These are phyloP conservation scores for Zygosaccharomyces siamensis DNA, from an alignment of 805 yeast genomes.

Conservation along the genomic window DNA sequence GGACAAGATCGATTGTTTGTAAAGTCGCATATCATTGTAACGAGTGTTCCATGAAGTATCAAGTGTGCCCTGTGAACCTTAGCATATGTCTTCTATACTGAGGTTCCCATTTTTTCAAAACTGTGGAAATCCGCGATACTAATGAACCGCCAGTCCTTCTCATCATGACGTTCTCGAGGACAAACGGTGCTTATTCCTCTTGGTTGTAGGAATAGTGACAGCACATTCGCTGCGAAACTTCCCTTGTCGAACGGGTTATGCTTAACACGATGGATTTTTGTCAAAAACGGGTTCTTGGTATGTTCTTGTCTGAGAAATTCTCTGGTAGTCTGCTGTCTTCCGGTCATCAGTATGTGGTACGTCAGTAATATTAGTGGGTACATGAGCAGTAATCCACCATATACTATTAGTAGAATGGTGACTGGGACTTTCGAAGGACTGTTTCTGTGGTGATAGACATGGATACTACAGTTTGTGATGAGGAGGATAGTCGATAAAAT, in stretches of 20 bases:
- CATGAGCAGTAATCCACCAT: constrained; percentile 40
- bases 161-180: constrained; percentile 29
- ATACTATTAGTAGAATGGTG: constrained; percentile 50
- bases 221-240: constrained; percentile 32
- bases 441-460: constrained; percentile 16
- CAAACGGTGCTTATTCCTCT: constrained; percentile 38
- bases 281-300: constrained; percentile 33
- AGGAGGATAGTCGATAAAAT: constrained; percentile 31
- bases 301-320: constrained; percentile 55
- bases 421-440: constrained; percentile 32
- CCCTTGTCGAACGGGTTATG: constrained; percentile 38
- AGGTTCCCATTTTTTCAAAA: constrained; percentile 13
- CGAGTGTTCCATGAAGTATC: no score
- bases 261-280: constrained; percentile 20
- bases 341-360: constrained; percentile 51
- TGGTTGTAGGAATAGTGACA: constrained; percentile 34
- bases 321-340: constrained; percentile 63
- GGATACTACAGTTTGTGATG: constrained; percentile 23
- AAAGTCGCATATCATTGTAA: no score
- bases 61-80: no score
- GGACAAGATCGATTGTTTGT: no score
- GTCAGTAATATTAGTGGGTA: constrained; percentile 54
- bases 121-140: constrained; percentile 19
- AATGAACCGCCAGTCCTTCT: constrained; percentile 41
- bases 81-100: background rate